Percentiles rank a stretch among this genome's conserved stretches.
Evolutionary conservation across 2,329 filamentous ascomycete species (phyloP).

Genomic region (Fusarium chlamydosporum): DNA sequence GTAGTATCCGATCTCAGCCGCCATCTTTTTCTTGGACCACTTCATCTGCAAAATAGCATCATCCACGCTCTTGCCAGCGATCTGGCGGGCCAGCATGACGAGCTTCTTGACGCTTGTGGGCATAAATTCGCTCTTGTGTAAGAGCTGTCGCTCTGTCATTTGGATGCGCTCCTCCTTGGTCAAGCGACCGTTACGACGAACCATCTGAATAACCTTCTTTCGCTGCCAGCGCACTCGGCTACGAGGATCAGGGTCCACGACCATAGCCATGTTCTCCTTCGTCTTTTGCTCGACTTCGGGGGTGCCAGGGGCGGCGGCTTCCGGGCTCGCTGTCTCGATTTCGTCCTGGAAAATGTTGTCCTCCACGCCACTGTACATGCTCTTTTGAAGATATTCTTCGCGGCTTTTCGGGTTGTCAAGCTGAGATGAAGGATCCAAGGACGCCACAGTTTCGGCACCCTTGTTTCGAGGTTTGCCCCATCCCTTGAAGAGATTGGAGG

Average conservation of each 20-base stretch:
- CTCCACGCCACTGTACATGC: slow-evolving; percentile 60
- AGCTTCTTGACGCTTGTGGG: slow-evolving; percentile 95
- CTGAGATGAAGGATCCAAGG: slow-evolving; percentile 50
- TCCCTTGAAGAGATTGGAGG: slow-evolving; percentile 58
- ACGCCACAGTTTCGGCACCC: slow-evolving; percentile 52
- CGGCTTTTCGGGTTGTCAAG: slow-evolving; percentile 61
- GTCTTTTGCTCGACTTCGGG: slow-evolving; percentile 57
- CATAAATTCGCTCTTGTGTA: slow-evolving; percentile 76
- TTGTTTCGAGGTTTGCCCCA: slow-evolving; percentile 53
- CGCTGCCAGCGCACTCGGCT: slow-evolving; percentile 82
- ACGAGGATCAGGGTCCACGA: slow-evolving; percentile 81
- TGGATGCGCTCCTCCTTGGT: slow-evolving; percentile 76
- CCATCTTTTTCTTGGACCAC: slow-evolving; percentile 94
- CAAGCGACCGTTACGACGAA: slow-evolving; percentile 70
- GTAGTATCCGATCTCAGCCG: slow-evolving; percentile 82
- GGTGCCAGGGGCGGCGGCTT: slow-evolving; percentile 47
- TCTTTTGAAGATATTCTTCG: slow-evolving; percentile 58
- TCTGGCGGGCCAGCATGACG: slow-evolving; percentile 85
- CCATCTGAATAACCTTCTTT: slow-evolving; percentile 83
- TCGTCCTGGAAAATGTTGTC: slow-evolving; percentile 76
- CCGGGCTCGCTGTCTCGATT: slow-evolving; percentile 57
- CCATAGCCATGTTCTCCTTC: slow-evolving; percentile 69
- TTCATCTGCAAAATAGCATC: slow-evolving; percentile 96
- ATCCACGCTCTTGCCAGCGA: slow-evolving; percentile 92
- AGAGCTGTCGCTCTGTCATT: slow-evolving; percentile 70